A percentile compares a stretch with the other conserved stretches of the same genome.
phyloP scores from a whole-genome alignment of 2,329 filamentous ascomycete species.

The Paramyrothecium sp. region DNA sequence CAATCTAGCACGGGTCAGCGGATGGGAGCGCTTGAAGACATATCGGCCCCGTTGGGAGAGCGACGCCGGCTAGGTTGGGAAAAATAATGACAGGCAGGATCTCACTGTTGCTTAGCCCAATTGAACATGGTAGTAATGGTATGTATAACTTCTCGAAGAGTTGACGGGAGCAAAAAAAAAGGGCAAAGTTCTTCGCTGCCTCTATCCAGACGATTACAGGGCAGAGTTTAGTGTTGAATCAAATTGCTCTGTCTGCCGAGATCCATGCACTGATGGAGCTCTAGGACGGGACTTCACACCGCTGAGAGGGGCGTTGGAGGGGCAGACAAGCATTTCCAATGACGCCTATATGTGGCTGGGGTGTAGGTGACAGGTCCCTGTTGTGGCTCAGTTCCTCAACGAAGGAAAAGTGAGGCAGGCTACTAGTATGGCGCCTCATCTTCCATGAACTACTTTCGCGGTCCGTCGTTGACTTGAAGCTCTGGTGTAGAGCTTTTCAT shows the following conservation, averaged over 20 bases:
- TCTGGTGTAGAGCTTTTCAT: too few species aligned
- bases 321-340: neutral
- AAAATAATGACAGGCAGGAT: constrained; percentile 9
- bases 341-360: neutral
- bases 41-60: constrained; percentile 6
- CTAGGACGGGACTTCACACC: neutral
- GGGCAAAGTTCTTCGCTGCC: neutral
- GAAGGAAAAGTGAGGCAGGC: too few species aligned
- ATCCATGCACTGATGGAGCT: neutral
- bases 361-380: too few species aligned
- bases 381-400: too few species aligned
- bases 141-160: neutral
- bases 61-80: constrained; percentile 6
- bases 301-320: neutral
- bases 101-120: constrained; percentile 91
- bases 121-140: constrained; percentile 68
- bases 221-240: neutral
- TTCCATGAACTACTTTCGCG: too few species aligned
- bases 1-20: constrained; percentile 42
- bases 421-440: too few species aligned
- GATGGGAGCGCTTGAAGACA: constrained; percentile 15
- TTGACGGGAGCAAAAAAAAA: neutral
- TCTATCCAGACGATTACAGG: neutral
- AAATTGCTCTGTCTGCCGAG: neutral
- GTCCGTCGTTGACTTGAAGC: too few species aligned